Percentiles rank a stretch among this genome's conserved stretches.
Conservation (phyloP, 352 stramenopile genomes). For the Globisporangium heterothallicum region DNA sequence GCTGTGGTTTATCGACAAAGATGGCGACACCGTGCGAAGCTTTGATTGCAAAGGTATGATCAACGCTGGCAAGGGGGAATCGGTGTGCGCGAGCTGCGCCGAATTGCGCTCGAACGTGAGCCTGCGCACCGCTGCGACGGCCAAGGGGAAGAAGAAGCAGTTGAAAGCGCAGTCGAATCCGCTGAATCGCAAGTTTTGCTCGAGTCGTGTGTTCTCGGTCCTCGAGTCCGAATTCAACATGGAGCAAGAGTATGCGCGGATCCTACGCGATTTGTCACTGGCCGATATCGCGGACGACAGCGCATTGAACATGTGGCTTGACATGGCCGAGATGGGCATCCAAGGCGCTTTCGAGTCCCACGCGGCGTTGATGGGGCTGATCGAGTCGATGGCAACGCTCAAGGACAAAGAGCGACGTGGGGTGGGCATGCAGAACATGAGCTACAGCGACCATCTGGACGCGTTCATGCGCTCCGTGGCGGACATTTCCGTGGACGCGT, state of each 20-base stretch:
- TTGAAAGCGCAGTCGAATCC: constrained; percentile 27
- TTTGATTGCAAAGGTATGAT: constrained; percentile 58
- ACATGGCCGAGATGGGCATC: constrained; percentile 66
- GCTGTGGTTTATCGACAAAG: constrained; percentile 78
- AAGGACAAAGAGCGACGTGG: constrained; percentile 75
- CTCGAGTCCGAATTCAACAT: constrained; percentile 57
- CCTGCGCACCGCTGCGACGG: constrained; percentile 33
- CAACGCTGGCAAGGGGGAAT: constrained; percentile 30
- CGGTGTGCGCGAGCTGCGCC: constrained; percentile 37
- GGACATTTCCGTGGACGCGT: constrained; percentile 50
- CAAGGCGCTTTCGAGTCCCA: constrained; percentile 53
- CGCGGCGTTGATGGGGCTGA: constrained; percentile 51
- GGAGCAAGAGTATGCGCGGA: constrained; percentile 37
- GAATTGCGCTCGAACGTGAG: constrained; percentile 45
- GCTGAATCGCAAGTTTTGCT: constrained; percentile 57
- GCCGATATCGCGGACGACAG: constrained; percentile 35
- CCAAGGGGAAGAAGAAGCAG: constrained; percentile 34
- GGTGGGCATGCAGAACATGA: constrained; percentile 80
- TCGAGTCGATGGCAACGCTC: constrained; percentile 65
- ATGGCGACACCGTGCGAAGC: constrained; percentile 61
- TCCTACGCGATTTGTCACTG: constrained; percentile 53
- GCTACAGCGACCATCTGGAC: constrained; percentile 58
- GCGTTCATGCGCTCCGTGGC: constrained; percentile 58
- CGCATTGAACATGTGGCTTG: constrained; percentile 50
- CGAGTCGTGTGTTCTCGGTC: constrained; percentile 38